Conservation (phyloP, 768 basidiomycete genomes). For the Xanthoconium purpureum region DNA sequence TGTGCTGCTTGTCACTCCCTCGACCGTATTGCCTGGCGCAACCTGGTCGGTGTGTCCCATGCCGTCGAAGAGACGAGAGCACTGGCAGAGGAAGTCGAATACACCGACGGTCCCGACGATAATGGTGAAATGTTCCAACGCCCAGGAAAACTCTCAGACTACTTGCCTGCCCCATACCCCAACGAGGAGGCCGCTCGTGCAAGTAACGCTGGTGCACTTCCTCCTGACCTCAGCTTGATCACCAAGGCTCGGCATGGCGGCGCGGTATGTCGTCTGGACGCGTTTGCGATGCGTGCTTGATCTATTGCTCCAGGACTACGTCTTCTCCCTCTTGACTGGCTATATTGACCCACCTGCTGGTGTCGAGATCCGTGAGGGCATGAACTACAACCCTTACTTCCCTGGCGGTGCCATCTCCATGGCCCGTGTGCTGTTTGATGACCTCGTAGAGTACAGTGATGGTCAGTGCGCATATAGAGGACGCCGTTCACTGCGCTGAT, state of each 20-base stretch:
- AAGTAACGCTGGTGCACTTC: slow-evolving; percentile 89
- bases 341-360: slow-evolving; percentile 96
- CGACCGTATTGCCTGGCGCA: slow-evolving; percentile 99
- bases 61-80: slow-evolving; percentile 84
- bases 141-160: slow-evolving; percentile 97
- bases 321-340: slow-evolving; percentile 95
- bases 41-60: slow-evolving; percentile 97
- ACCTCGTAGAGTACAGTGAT: slow-evolving; percentile 94
- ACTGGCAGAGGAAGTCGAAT: slow-evolving; percentile 97
- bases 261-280: slow-evolving; percentile 57
- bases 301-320: slow-evolving; percentile 69
- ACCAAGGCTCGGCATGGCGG: slow-evolving; percentile 97
- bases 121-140: slow-evolving; percentile 98
- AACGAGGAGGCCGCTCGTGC: slow-evolving; percentile 98
- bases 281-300: neutral
- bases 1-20: slow-evolving; percentile 99
- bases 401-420: slow-evolving; percentile 98
- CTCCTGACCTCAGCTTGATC: slow-evolving; percentile 96
- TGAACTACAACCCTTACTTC: slow-evolving; percentile 99
- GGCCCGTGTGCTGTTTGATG: slow-evolving; percentile 95
- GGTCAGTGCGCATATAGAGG: slow-evolving; percentile 44
- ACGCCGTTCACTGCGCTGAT: slow-evolving; percentile 3
- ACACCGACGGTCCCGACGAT: slow-evolving; percentile 91
- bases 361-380: slow-evolving; percentile 90
- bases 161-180: slow-evolving; percentile 91